A percentile compares a stretch with the other conserved stretches of the same genome.
phyloP scores from a whole-genome alignment of 306 rosid species.

The Benincasa hispida region DNA sequence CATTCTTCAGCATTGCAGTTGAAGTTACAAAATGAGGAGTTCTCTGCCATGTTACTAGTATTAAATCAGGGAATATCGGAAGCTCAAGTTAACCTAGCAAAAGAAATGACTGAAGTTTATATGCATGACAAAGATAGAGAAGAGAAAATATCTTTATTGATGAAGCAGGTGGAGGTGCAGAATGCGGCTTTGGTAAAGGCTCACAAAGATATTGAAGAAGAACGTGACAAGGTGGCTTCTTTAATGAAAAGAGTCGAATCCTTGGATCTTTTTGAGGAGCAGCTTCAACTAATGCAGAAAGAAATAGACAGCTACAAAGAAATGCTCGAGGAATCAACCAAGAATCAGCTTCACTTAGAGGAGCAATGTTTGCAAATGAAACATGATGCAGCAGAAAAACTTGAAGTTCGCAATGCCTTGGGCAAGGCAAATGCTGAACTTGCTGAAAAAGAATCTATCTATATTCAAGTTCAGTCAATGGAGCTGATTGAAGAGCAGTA shows the following conservation, averaged over 20 bases:
- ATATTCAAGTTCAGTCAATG: conserved; percentile 3
- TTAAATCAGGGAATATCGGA: conserved; percentile 45
- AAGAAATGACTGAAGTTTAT: conserved; percentile 24
- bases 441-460: neutral
- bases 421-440: conserved; percentile 8
- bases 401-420: conserved; percentile 1
- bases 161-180: conserved; percentile 50
- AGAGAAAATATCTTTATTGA: conserved; percentile 23
- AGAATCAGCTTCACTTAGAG: conserved; percentile 15
- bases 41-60: conserved; percentile 46
- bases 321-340: conserved; percentile 44
- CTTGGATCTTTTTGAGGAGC: conserved; percentile 23
- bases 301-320: conserved; percentile 42
- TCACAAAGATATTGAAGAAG: conserved; percentile 20
- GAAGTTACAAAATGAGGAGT: conserved; percentile 62
- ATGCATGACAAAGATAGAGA: conserved; percentile 27
- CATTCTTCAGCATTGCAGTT: conserved; percentile 30
- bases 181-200: conserved; percentile 29
- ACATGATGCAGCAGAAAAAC: conserved; percentile 9
- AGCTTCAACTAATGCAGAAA: conserved; percentile 19
- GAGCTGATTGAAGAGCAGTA: conserved; percentile 8
- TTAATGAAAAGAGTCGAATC: conserved; percentile 30
- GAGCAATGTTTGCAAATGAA: conserved; percentile 4
- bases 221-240: conserved; percentile 18
- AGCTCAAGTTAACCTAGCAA: conserved; percentile 39